These are phyloP conservation scores for Aspergillus campestris DNA, from an alignment of 495 filamentous ascomycete genomes.

Conservation along the genomic window DNA sequence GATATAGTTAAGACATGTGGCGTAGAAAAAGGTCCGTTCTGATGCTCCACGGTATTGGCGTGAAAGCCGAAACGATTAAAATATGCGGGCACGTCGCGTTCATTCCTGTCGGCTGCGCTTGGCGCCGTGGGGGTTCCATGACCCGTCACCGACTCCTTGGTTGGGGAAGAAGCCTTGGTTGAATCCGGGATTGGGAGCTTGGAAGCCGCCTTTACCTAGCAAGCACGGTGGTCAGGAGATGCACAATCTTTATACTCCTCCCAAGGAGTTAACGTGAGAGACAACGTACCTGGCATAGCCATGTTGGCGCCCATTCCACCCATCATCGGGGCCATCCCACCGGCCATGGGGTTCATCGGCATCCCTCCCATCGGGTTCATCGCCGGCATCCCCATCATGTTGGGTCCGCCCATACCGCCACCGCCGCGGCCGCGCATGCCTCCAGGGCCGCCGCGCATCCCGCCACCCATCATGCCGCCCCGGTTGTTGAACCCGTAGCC, in stretches of 20 bases:
- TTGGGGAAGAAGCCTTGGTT: slow-evolving; percentile 75
- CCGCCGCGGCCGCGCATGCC: slow-evolving; percentile 67
- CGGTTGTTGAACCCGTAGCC: slow-evolving; percentile 55
- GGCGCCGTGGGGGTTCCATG: slow-evolving; percentile 77
- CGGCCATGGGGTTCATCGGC: slow-evolving; percentile 54
- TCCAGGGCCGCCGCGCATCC: slow-evolving; percentile 58
- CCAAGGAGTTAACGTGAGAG: slow-evolving; percentile 11
- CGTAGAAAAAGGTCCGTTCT: background rate
- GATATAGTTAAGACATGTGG: background rate
- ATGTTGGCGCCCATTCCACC: slow-evolving; percentile 53
- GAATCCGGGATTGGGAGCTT: slow-evolving; percentile 60
- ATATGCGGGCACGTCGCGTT: slow-evolving; percentile 1
- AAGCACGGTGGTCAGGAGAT: slow-evolving; percentile 2
- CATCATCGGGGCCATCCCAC: slow-evolving; percentile 47
- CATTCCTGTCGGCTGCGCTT: slow-evolving; percentile 69
- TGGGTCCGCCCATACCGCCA: slow-evolving; percentile 43
- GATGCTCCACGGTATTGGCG: background rate
- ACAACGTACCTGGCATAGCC: slow-evolving; percentile 54
- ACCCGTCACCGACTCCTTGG: slow-evolving; percentile 47
- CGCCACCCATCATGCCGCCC: slow-evolving; percentile 55
- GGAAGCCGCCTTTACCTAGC: slow-evolving; percentile 50
- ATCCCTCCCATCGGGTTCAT: slow-evolving; percentile 51
- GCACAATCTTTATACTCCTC: background rate
- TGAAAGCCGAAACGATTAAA: background rate
- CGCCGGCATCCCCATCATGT: slow-evolving; percentile 46